These are phyloP conservation scores for Coleophoma crateriformis DNA, from an alignment of 2,329 filamentous ascomycete species.

Conservation along the genomic window DNA sequence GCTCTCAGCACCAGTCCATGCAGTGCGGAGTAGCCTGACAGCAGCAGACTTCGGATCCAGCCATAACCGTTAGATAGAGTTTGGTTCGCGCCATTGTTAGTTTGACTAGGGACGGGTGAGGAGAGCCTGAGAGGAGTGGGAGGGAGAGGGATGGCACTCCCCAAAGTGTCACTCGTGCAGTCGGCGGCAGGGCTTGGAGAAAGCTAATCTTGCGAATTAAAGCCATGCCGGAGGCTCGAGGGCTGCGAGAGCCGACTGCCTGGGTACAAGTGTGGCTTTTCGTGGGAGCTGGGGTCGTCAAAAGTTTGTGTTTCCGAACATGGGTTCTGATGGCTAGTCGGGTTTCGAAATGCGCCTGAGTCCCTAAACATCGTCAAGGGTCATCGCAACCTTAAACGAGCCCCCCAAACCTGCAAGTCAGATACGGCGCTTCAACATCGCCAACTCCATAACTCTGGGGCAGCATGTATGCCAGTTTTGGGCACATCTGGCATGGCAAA, in stretches of 20 bases:
- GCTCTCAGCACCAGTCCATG: background rate
- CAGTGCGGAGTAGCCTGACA: too few species aligned
- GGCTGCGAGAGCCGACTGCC: slow-evolving; percentile 3
- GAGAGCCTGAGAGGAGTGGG: background rate
- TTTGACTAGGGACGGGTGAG: background rate
- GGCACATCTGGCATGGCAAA: background rate
- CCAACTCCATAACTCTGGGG: background rate
- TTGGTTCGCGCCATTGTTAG: background rate
- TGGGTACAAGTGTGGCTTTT: slow-evolving; percentile 2
- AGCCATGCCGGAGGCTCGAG: slow-evolving; percentile 14
- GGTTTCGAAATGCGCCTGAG: slow-evolving; percentile 1
- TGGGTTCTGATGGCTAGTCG: slow-evolving; percentile 1
- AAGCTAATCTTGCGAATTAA: slow-evolving; percentile 6
- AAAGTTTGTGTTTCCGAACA: slow-evolving; percentile 3
- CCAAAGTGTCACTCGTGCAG: slow-evolving; percentile 14
- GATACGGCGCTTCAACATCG: background rate
- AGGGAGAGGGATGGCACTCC: background rate
- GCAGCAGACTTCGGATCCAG: background rate
- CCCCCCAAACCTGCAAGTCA: background rate
- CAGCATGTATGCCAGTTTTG: too few species aligned
- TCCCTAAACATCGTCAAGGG: background rate
- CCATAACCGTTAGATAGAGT: slow-evolving; percentile 1
- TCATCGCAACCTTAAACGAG: background rate
- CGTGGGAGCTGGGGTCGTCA: slow-evolving; percentile 1
- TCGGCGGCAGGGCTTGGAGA: background rate